These are phyloP conservation scores for Colletotrichum spaethianum DNA, from an alignment of 2,329 filamentous ascomycete species.

Conservation along the genomic window DNA sequence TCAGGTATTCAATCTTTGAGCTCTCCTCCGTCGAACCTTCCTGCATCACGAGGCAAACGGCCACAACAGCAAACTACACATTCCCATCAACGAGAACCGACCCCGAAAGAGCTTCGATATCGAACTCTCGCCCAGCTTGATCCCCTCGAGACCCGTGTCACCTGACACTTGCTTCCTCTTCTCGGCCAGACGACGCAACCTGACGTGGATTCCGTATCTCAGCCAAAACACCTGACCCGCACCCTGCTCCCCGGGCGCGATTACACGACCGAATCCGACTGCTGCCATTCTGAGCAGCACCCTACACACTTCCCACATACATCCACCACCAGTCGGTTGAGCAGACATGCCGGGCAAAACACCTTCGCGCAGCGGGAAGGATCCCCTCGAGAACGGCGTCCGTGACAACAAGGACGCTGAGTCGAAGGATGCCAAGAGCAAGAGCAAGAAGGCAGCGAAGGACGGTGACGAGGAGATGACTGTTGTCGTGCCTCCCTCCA, in stretches of 20 bases:
- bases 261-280: slow-evolving; percentile 19
- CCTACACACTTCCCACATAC: slow-evolving; percentile 24
- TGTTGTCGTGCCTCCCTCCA: slow-evolving; percentile 82
- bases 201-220: slow-evolving; percentile 26
- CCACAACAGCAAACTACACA: slow-evolving; percentile 29
- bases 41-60: slow-evolving; percentile 47
- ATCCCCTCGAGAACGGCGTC: slow-evolving; percentile 78
- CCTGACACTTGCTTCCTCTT: slow-evolving; percentile 16
- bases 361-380: slow-evolving; percentile 79
- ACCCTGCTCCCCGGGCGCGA: slow-evolving; percentile 27
- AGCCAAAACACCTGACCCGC: slow-evolving; percentile 27
- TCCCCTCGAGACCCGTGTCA: slow-evolving; percentile 13
- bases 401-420: slow-evolving; percentile 78
- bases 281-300: slow-evolving; percentile 40
- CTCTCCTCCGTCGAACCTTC: slow-evolving; percentile 49
- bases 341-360: slow-evolving; percentile 79
- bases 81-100: slow-evolving; percentile 30
- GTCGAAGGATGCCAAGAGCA: slow-evolving; percentile 79
- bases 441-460: slow-evolving; percentile 74
- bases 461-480: slow-evolving; percentile 86
- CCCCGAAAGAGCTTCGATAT: slow-evolving; percentile 23
- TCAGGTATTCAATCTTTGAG: slow-evolving; percentile 47
- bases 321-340: slow-evolving; percentile 29
- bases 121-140: background rate
- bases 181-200: slow-evolving; percentile 2